Evolutionary conservation across 805 yeast species (phyloP), one percentile per base, ranked within the genome.

Genomic region (Citeromyces nyonsensis): DNA sequence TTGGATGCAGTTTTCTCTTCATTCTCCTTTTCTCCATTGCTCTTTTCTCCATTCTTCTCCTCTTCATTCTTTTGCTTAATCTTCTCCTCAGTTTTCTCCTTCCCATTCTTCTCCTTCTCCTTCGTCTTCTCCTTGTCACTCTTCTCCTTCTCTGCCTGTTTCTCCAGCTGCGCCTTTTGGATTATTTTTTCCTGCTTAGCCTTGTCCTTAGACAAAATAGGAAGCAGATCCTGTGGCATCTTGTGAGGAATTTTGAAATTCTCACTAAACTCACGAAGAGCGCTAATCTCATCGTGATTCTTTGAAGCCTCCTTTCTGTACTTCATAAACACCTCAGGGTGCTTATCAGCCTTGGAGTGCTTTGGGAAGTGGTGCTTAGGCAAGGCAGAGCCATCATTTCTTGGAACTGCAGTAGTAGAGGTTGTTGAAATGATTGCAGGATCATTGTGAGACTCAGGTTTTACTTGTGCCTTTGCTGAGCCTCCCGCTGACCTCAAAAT

Each of bases 241-340:
- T 49, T 44, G 9, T 45, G 33, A 11, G 50, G 48, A 22, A 85
- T 69, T 52, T 82, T 82, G 53, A 83, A 81, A 42, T 70, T 79
- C 31, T 81, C 83, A 26, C 93, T 71, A 48, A 86, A 85, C 45
- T 80, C 82, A 39, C 70, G 73, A 35, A 83, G 59, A 8, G 81
- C 69, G 39, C 74, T 74, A 39, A 79, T 66, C 6, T 44, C 27
- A 30, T 41, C 43, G 22, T 18, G 22, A 7, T 18, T 18, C 7
- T 7, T 18, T 7, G 22, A 18, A 18, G 22, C 22, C 22, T 18
- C 22, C 22, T 18, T 18, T 18, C 22, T 18, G 22, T 18, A 18
- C 22, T 18, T 18, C 22, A 18, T 18, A 18, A 18, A 18, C 22
- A 18, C 22, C 22, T 18, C 22, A 18, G 22, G 22, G 7, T 18